phyloP scores from a whole-genome alignment of 176 grass and related monocot genomes.

The Ampelocalamus luodianensis region DNA sequence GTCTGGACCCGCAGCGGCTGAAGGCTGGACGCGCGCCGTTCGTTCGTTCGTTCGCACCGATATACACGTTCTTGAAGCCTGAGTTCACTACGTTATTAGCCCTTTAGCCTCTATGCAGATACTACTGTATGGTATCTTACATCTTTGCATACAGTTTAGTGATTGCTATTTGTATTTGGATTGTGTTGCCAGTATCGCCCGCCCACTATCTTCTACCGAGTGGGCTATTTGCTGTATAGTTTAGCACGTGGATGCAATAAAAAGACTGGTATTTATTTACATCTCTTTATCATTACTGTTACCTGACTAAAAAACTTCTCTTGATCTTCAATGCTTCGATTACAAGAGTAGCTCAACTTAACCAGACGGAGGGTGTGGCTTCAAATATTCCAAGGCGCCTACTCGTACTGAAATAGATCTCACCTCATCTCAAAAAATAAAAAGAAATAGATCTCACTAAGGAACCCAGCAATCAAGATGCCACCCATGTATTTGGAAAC shows the following conservation, averaged over 20 bases:
- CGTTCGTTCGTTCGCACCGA: too few species aligned
- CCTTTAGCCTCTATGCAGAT: constrained; percentile 12
- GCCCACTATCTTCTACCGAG: constrained; percentile 20
- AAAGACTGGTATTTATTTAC: constrained; percentile 22
- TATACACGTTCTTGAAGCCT: constrained; percentile 10
- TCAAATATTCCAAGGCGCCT: not conserved
- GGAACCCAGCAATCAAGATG: not conserved
- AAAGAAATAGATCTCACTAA: not conserved
- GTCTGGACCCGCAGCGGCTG: constrained; percentile 70
- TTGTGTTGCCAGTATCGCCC: constrained; percentile 7
- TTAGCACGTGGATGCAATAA: constrained; percentile 44
- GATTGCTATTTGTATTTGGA: constrained; percentile 6
- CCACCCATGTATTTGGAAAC: not conserved
- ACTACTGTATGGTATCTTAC: constrained; percentile 26
- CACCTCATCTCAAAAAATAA: not conserved
- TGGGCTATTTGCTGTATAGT: constrained; percentile 47
- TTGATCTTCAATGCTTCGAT: not conserved
- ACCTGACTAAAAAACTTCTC: not conserved
- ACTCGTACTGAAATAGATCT: constrained; percentile 18
- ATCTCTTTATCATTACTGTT: not conserved
- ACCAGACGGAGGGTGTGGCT: not conserved
- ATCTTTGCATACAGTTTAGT: constrained; percentile 16
- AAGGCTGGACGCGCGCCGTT: not conserved
- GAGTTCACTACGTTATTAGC: not conserved
- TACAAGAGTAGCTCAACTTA: not conserved